Evolutionary conservation across 2,329 filamentous ascomycete species (phyloP).

Genomic region (Dactylellina sp.): DNA sequence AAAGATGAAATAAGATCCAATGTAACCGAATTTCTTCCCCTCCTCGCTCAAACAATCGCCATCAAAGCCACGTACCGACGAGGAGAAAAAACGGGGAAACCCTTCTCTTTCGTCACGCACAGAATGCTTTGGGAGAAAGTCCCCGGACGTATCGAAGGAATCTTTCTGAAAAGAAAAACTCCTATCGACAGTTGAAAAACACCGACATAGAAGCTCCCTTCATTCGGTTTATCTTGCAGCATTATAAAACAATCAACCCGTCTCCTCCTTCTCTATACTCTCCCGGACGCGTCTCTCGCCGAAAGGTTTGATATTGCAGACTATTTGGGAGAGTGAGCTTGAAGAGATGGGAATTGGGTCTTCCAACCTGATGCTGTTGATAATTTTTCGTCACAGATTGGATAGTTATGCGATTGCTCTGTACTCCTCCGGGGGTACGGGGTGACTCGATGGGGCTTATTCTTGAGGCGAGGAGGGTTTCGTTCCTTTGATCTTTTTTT

Average conservation of each 20-base stretch:
- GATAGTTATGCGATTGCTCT: slow-evolving; percentile 99
- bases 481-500: slow-evolving; percentile 1
- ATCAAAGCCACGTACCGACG: slow-evolving; percentile 94
- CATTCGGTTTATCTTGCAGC: slow-evolving; percentile 78
- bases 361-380: slow-evolving; percentile 62
- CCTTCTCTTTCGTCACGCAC: slow-evolving; percentile 62
- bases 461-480: slow-evolving; percentile 90
- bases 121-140: slow-evolving; percentile 99
- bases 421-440: slow-evolving; percentile 63
- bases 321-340: slow-evolving; percentile 57
- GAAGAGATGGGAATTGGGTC: slow-evolving; percentile 61
- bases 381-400: slow-evolving; percentile 83
- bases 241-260: slow-evolving; percentile 69
- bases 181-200: slow-evolving; percentile 89
- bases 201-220: slow-evolving; percentile 96
- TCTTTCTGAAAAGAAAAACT: no score
- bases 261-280: slow-evolving; percentile 60
- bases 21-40: slow-evolving; percentile 63
- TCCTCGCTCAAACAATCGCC: slow-evolving; percentile 99
- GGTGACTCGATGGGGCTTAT: slow-evolving; percentile 99
- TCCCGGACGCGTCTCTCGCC: slow-evolving; percentile 59
- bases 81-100: no score
- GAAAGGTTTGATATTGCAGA: slow-evolving; percentile 61
- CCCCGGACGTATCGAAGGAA: slow-evolving; percentile 85
- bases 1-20: not conserved